Conservation (phyloP, 306 rosid genomes). For the Dalbergia cochinchinensis region DNA sequence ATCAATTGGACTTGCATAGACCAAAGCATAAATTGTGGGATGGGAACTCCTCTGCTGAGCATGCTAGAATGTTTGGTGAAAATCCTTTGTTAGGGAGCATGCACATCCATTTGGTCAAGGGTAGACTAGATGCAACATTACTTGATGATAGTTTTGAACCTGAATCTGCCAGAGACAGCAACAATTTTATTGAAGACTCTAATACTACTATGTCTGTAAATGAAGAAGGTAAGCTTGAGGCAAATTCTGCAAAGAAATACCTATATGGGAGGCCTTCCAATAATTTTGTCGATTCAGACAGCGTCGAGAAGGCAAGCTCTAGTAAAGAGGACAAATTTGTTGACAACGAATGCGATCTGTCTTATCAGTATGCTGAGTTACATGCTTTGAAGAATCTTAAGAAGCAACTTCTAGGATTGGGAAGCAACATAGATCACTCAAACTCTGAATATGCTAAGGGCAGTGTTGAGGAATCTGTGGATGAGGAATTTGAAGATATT, state of each 20-base stretch:
- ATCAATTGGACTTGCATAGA: constrained; percentile 62
- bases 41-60: constrained; percentile 42
- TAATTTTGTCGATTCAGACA: constrained; percentile 31
- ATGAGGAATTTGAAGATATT: constrained; percentile 62
- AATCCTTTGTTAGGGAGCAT: constrained; percentile 43
- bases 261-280: constrained; percentile 40
- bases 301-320: constrained; percentile 36
- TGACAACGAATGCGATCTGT: constrained; percentile 30
- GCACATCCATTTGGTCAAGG: constrained; percentile 11
- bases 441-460: constrained; percentile 49
- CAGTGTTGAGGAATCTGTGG: constrained; percentile 46
- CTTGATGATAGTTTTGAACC: constrained; percentile 42
- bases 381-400: constrained; percentile 52
- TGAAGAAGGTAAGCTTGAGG: constrained; percentile 44
- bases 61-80: constrained; percentile 34
- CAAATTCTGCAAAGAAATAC: constrained; percentile 30
- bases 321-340: constrained; percentile 35
- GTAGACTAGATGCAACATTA: constrained; percentile 19
- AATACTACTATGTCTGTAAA: constrained; percentile 57
- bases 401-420: constrained; percentile 57
- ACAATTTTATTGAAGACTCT: constrained; percentile 54
- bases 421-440: constrained; percentile 35
- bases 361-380: constrained; percentile 28
- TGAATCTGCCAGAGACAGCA: constrained; percentile 64
- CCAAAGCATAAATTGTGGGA: constrained; percentile 66